Conservation (phyloP, 495 filamentous ascomycete genomes). For the Penicillium cataractarum region DNA sequence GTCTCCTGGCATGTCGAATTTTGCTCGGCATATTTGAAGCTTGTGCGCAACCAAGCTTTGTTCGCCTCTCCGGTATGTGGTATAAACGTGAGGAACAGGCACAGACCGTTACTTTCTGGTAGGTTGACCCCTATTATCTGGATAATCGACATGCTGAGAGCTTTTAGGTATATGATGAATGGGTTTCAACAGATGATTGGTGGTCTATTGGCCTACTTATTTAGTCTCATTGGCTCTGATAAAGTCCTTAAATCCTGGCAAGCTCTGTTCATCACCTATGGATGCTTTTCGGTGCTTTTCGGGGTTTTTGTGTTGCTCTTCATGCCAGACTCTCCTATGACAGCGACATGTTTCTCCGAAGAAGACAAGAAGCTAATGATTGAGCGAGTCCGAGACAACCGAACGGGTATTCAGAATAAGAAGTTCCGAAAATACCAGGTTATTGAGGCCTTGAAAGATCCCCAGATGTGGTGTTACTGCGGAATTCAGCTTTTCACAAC, state of each 20-base stretch:
- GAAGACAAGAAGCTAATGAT: constrained; percentile 54
- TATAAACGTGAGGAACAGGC: constrained; percentile 71
- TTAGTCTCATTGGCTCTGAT: constrained; percentile 52
- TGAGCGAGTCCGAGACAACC: constrained; percentile 50
- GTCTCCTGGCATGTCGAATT: constrained; percentile 60
- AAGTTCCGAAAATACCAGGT: constrained; percentile 52
- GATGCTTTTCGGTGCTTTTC: constrained; percentile 54
- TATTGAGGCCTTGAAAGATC: constrained; percentile 45
- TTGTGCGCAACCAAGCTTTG: constrained; percentile 58
- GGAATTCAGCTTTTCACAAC: constrained; percentile 66
- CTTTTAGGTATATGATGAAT: constrained; percentile 60
- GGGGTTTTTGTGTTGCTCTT: constrained; percentile 49
- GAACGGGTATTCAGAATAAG: constrained; percentile 57
- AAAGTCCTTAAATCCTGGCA: constrained; percentile 56
- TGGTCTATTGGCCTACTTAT: constrained; percentile 61
- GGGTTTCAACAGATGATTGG: constrained; percentile 60
- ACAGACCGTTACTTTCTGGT: constrained; percentile 68
- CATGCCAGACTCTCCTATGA: constrained; percentile 55
- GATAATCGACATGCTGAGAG: not conserved
- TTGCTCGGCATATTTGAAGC: constrained; percentile 71
- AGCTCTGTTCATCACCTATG: constrained; percentile 61
- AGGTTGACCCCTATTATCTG: not conserved
- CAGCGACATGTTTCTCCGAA: constrained; percentile 51
- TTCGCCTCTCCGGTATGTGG: constrained; percentile 70
- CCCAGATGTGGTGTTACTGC: constrained; percentile 51